Conservation (phyloP, 2,329 filamentous ascomycete species). For the Diaporthe sp. region DNA sequence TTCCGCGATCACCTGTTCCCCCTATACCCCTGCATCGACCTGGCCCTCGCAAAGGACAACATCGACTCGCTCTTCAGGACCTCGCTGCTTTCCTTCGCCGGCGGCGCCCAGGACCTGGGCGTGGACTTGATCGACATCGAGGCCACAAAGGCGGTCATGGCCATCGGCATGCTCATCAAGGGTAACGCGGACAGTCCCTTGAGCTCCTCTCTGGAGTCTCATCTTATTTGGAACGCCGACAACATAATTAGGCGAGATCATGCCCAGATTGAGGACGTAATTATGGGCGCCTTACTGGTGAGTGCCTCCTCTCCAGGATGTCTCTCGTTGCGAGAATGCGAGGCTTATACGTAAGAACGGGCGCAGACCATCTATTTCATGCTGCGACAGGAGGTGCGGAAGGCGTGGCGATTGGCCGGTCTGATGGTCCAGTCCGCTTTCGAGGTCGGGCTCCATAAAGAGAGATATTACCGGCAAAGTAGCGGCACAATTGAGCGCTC, state of each 20-base stretch:
- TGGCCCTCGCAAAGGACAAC: not conserved
- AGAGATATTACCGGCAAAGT: not conserved
- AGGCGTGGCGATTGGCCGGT: constrained; percentile 5
- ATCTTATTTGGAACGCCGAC: constrained; percentile 17
- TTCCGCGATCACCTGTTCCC: constrained; percentile 10
- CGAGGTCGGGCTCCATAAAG: constrained; percentile 14
- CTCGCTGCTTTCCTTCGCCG: constrained; percentile 14
- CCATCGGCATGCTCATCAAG: constrained; percentile 7
- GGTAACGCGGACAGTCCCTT: not conserved
- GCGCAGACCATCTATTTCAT: not conserved
- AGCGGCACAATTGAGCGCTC: not conserved
- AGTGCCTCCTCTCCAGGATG: not conserved
- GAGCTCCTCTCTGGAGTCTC: not conserved
- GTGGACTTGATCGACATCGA: constrained; percentile 19
- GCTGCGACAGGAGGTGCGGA: constrained; percentile 1
- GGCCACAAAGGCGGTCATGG: constrained; percentile 14
- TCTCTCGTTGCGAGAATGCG: not conserved
- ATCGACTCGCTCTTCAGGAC: constrained; percentile 20
- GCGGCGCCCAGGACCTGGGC: not conserved
- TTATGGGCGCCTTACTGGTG: constrained; percentile 1
- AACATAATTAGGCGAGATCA: constrained; percentile 4
- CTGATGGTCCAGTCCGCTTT: constrained; percentile 8
- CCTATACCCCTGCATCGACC: constrained; percentile 17
- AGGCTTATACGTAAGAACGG: not conserved
- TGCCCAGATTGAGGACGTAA: constrained; percentile 1